Conservation (phyloP, 331 rosid species). For the Acacia pycnantha region DNA sequence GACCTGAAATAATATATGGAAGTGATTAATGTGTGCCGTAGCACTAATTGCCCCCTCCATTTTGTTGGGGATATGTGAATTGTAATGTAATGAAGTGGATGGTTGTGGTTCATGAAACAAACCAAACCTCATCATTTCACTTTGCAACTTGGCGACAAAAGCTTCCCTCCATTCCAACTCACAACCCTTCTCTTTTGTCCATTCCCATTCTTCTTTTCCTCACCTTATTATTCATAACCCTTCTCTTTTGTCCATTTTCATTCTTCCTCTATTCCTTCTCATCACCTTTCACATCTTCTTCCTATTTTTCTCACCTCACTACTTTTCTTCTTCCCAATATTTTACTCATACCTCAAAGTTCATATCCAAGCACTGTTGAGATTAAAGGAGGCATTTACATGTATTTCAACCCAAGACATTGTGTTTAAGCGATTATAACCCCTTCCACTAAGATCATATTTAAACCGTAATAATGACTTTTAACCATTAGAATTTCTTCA, state of each 20-base stretch:
- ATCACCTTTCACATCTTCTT: not conserved
- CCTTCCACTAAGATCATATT: too few species aligned
- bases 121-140: not conserved
- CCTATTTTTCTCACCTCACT: not conserved
- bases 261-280: not conserved
- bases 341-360: not conserved
- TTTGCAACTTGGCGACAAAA: not conserved
- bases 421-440: too few species aligned
- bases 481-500: too few species aligned
- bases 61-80: not conserved
- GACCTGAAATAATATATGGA: not conserved
- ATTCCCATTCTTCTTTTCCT: not conserved
- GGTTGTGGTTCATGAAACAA: not conserved
- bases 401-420: too few species aligned
- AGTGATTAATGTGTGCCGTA: not conserved
- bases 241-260: not conserved
- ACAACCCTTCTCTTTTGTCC: not conserved
- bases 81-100: not conserved
- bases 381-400: too few species aligned
- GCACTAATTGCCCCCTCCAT: not conserved
- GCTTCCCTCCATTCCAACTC: not conserved
- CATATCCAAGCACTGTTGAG: not conserved
- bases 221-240: not conserved
- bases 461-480: too few species aligned
- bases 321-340: not conserved